These are phyloP conservation scores for Backusella psychrophila DNA, from an alignment of 192 early-diverging fungal species.

Conservation along the genomic window DNA sequence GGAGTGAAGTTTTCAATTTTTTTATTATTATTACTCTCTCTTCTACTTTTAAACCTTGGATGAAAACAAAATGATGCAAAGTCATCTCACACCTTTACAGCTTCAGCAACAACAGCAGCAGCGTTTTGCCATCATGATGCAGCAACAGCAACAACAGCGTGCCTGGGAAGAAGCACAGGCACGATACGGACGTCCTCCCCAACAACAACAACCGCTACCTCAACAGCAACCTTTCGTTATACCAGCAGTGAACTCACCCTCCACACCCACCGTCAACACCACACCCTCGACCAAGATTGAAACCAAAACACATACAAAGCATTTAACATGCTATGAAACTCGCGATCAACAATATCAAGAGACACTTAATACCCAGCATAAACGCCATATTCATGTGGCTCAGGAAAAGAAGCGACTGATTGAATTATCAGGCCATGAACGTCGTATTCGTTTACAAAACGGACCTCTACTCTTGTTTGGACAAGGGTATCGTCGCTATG, in stretches of 20 bases:
- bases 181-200: neutral
- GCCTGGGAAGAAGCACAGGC: neutral
- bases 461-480: conserved; percentile 44
- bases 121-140: neutral
- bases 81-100: neutral
- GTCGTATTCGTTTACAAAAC: conserved; percentile 28
- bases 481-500: conserved; percentile 57
- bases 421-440: conserved; percentile 35
- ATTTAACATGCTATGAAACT: conserved; percentile 40
- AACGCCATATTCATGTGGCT: conserved; percentile 40
- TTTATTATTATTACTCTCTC: neutral
- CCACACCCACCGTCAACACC: neutral
- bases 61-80: neutral
- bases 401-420: conserved; percentile 44
- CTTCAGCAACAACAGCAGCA: neutral
- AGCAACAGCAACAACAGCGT: neutral
- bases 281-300: neutral
- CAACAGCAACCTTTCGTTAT: neutral
- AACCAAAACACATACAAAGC: conserved; percentile 13
- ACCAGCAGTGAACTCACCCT: neutral
- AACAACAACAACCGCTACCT: neutral
- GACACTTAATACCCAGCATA: conserved; percentile 49
- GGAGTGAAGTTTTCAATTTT: no score
- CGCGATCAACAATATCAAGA: conserved; percentile 46
- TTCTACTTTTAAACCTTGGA: neutral